Conservation (phyloP, 192 early-diverging fungal genomes). For the Coemansia sp. region DNA sequence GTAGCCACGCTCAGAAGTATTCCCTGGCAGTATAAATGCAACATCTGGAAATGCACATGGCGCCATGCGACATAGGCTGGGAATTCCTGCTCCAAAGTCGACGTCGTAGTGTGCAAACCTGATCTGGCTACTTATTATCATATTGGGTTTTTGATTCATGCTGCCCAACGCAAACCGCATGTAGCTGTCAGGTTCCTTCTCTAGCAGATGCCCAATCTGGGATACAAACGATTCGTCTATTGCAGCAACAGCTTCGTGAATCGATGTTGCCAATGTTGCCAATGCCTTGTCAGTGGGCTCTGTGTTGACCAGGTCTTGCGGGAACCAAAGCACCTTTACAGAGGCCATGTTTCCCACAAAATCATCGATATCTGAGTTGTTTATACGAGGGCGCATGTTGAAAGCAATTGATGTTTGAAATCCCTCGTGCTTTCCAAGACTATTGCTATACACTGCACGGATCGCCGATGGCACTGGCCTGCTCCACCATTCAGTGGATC, state of each 20-base stretch:
- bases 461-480: not conserved
- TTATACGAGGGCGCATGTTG: not conserved
- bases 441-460: not conserved
- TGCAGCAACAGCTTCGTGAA: not conserved
- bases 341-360: not conserved
- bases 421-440: not conserved
- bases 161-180: not conserved
- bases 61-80: not conserved
- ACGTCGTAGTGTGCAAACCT: not conserved
- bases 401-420: not conserved
- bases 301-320: not conserved
- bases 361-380: not conserved
- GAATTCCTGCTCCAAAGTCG: conserved; percentile 5
- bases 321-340: not conserved
- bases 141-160: not conserved
- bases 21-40: not conserved
- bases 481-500: not conserved
- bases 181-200: not conserved
- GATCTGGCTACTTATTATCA: not conserved
- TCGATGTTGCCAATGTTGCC: not conserved
- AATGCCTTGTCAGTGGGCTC: not conserved
- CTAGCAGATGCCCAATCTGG: not conserved
- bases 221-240: not conserved
- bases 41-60: not conserved
- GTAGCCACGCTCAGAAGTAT: not conserved